Base-by-base conservation (phyloP, 306 rosid genomes). In the Citrullus mucosospermus region DNA sequence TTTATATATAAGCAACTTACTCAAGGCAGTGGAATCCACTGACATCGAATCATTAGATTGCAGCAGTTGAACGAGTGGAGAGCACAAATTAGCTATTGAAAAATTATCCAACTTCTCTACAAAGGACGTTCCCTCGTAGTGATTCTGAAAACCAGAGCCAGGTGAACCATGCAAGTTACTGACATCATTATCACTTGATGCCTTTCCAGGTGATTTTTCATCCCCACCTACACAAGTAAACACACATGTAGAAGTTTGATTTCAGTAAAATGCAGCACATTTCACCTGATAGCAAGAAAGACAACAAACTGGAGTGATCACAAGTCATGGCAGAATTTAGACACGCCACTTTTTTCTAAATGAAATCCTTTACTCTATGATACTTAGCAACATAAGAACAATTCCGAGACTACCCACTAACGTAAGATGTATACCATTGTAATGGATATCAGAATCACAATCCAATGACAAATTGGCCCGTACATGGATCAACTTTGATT, bases 1-100 rank as follows among this genome's bases (percentile, higher is more conserved):
- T 88, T 91, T 96, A 89, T 85, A 96, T 78, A 87, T 78, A 62
- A 92, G 88, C 73, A 96, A 81, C 87, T 93, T 90, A 80, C 85
- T 90, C 74, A 92, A 82, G 71, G 92, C 90, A 76, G 86, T 78
- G 55, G 91, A 85, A 78, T 89, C 90, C 83, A 82, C 82, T 58
- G 87, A 87, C 81, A 74, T 82, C 10, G 78, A 80, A 74, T 91
- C 92, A 78, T 90, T 90, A 70, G 91, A 86, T 48, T 86, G 93
- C 61, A 93, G 85, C 83, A 91, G 80, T 75, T 87, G 98, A 78
- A 17, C 50, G 51, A 93, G 82, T 82, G 89, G 85, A 67, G 96
- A 69, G 38, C 85, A 89, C 88, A 96, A 75, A 84, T 43, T 86
- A 85, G 82, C 75, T 80, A 90, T 60, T 44, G 90, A 86, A 68